phyloP scores from a whole-genome alignment of 805 yeast species.

The Cyberlindnera suaveolens region DNA sequence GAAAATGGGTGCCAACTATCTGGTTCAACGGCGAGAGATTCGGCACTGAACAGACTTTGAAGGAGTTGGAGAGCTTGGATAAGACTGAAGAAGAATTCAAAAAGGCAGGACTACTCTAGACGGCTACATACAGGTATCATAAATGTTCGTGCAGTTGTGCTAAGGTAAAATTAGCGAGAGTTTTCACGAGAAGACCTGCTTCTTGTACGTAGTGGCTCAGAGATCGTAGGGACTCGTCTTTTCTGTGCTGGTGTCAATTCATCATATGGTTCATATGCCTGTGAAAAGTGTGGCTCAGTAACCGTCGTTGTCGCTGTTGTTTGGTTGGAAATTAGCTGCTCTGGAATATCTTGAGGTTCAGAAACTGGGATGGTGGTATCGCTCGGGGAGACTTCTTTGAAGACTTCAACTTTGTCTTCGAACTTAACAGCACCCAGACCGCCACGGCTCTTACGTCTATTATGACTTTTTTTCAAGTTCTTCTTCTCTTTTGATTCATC shows the following conservation, averaged over 20 bases:
- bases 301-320: not conserved
- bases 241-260: constrained; percentile 21
- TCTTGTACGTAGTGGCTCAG: constrained; percentile 24
- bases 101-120: constrained; percentile 14
- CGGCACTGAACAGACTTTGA: constrained; percentile 50
- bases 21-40: constrained; percentile 53
- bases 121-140: too few relatives aligned
- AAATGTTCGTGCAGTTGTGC: too few relatives aligned
- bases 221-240: constrained; percentile 21
- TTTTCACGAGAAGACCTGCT: constrained; percentile 22
- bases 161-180: constrained; percentile 8
- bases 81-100: constrained; percentile 19
- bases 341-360: too few relatives aligned
- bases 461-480: constrained; percentile 15
- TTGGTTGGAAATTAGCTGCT: too few relatives aligned
- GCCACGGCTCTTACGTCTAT: constrained; percentile 23
- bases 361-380: too few relatives aligned
- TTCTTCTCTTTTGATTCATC: constrained; percentile 1
- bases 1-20: constrained; percentile 66
- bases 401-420: constrained; percentile 14
- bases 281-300: not conserved
- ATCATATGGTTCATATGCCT: not conserved
- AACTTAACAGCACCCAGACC: constrained; percentile 21
- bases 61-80: constrained; percentile 21
- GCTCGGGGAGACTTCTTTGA: constrained; percentile 7